Evolutionary conservation across 2,329 filamentous ascomycete genomes (phyloP), one percentile per base, ranked within the genome.

Genomic region (Westerdykella aurantiaca): DNA sequence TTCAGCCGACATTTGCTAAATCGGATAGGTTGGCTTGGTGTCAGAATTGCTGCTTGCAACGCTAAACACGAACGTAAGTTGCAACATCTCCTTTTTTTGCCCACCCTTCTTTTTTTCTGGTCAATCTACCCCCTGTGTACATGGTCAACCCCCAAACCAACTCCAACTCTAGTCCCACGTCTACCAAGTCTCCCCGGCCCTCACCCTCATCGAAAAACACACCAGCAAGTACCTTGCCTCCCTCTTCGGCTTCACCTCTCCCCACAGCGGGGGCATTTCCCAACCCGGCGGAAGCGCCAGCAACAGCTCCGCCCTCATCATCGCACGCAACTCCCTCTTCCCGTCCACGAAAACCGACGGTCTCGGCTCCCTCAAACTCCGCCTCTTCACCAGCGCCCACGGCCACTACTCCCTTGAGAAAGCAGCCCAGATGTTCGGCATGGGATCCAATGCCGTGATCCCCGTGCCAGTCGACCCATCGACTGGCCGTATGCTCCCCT

Each of bases 391-490:
- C 2, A 88, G 83, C 53, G 81, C 78, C 1, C 89, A 97, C 65
- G 90, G 91, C 0, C 93, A 97, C 73, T 98, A 97, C 72, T 90
- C 84, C 5, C 80, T 97, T 21, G 88, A 95, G 60, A 97, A 97
- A 71, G 90, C 89, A 2, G 90, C 90, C n/a, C 85, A 91, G 62
- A 85, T 91, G 61, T 85, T 85, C 56, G 93, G 93, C 0, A 78
- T 98, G 31, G 93, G 93, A 9, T 82, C 80, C 22, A 72, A 75
- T 16, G 81, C 81, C 49, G 89, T 95, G 21, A 81, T 85, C 67
- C 62, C 76, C 21, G 85, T 97, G 0, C 78, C 86, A 4, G 81
- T 95, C 17, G 88, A 96, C 63, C 64, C 67, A 0, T 57, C 71
- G 10, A 35, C 33, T 7, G 91, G 91, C 1, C 74, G 80, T 39